phyloP scores from a whole-genome alignment of 2,329 filamentous ascomycete genomes.

The Neurospora sp. region DNA sequence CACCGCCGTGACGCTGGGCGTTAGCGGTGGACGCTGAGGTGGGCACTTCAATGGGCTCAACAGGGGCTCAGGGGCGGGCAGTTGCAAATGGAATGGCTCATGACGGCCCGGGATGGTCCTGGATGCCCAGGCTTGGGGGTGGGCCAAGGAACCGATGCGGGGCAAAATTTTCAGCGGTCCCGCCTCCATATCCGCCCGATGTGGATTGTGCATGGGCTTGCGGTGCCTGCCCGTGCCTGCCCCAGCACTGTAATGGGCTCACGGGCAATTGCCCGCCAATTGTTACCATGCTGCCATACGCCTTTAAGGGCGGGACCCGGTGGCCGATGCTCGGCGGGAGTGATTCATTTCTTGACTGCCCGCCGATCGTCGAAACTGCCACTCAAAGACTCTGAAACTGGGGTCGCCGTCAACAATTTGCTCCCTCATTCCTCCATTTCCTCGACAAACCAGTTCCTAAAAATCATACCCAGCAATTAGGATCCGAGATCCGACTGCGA shows the following conservation, averaged over 20 bases:
- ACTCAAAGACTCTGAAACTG: neutral
- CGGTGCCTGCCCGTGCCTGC: neutral
- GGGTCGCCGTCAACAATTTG: conserved; percentile 2
- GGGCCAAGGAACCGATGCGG: neutral
- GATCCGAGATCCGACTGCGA: neutral
- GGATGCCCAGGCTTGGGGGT: neutral
- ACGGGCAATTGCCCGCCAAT: neutral
- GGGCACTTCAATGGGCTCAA: neutral
- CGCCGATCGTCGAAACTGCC: neutral
- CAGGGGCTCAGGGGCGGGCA: neutral
- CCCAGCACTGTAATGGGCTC: too few relatives aligned
- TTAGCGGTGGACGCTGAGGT: neutral
- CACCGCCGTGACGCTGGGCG: too few relatives aligned
- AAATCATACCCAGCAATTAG: neutral
- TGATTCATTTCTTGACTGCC: neutral
- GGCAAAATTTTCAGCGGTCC: neutral
- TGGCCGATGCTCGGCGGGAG: neutral
- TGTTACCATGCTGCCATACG: neutral
- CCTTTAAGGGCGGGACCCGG: neutral
- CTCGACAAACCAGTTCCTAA: neutral
- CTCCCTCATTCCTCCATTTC: neutral
- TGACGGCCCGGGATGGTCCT: neutral
- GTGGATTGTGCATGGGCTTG: neutral
- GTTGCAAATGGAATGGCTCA: neutral
- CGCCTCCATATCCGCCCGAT: neutral